These are phyloP conservation scores for Dalechampia spathulata DNA, from an alignment of 441 rosid species.

Conservation along the genomic window DNA sequence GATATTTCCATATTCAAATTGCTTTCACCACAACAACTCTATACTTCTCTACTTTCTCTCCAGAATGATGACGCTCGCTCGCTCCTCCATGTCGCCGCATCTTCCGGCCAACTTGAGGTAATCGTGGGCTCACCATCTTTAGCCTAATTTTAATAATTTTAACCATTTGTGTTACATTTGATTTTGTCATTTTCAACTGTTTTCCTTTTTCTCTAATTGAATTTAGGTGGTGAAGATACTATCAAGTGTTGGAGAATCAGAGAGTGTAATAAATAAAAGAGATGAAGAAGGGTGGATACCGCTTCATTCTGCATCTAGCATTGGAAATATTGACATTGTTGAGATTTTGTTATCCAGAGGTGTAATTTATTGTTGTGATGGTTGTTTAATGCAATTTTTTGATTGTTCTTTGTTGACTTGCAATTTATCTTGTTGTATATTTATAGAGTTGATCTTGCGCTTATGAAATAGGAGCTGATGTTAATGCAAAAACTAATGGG, in stretches of 20 bases:
- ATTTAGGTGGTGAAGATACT: constrained; percentile 53
- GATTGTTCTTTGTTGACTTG: too few relatives aligned
- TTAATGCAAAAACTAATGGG: constrained; percentile 63
- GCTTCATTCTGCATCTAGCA: constrained; percentile 80
- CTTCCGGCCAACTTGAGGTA: constrained; percentile 52
- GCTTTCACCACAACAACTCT: constrained; percentile 42
- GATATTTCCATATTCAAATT: constrained; percentile 46
- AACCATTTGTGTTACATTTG: too few relatives aligned
- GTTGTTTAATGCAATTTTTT: too few relatives aligned
- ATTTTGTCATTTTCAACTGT: not conserved
- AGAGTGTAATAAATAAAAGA: constrained; percentile 35
- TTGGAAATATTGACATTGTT: constrained; percentile 56
- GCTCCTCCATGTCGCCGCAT: constrained; percentile 76
- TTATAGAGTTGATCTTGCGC: too few relatives aligned
- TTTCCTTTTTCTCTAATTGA: not conserved
- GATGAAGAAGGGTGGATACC: constrained; percentile 98
- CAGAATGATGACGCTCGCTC: constrained; percentile 82
- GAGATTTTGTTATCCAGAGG: constrained; percentile 54
- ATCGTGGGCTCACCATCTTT: not conserved
- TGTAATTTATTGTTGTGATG: not conserved
- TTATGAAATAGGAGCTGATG: constrained; percentile 57
- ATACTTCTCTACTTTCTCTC: constrained; percentile 42
- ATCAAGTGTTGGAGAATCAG: constrained; percentile 37
- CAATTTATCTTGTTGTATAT: too few relatives aligned
- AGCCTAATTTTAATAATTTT: not conserved